Conservation (phyloP, 1,284 basidiomycete genomes). For the Vanrija humicola region DNA sequence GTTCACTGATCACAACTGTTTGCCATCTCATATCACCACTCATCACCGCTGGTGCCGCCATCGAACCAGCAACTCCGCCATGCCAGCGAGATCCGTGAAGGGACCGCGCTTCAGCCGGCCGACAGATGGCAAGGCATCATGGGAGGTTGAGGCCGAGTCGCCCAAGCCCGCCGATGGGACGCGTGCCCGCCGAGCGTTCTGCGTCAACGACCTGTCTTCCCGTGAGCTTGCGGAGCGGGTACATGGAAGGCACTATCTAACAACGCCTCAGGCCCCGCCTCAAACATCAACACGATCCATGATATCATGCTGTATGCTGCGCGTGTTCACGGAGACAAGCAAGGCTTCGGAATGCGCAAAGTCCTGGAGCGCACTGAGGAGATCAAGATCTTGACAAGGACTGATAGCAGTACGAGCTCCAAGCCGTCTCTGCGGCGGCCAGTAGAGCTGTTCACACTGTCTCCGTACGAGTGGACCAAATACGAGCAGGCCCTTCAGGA, state of each 20-base stretch:
- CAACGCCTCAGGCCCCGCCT: conserved; percentile 56
- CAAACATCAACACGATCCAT: conserved; percentile 74
- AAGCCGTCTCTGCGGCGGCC: no score
- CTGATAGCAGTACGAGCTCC: no score
- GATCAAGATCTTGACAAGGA: no score
- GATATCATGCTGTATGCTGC: conserved; percentile 73
- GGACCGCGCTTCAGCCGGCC: no score
- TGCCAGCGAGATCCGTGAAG: no score
- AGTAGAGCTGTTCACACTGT: conserved; percentile 81
- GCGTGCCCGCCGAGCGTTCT: conserved; percentile 63
- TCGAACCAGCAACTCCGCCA: no score
- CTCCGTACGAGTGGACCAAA: conserved; percentile 73
- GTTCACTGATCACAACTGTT: no score
- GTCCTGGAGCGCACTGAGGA: conserved; percentile 49
- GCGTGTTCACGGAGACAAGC: conserved; percentile 65
- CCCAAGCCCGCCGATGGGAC: conserved; percentile 57
- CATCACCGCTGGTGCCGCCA: no score
- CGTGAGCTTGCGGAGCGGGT: conserved; percentile 35
- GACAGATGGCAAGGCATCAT: conserved; percentile 6
- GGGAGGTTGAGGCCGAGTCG: conserved; percentile 50
- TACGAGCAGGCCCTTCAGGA: conserved; percentile 66
- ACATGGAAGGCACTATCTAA: neutral
- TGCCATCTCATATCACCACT: no score
- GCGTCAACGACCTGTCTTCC: conserved; percentile 65
- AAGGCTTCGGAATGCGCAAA: conserved; percentile 77